phyloP scores from a whole-genome alignment of 2,329 filamentous ascomycete genomes.

The Emergomyces africanus region DNA sequence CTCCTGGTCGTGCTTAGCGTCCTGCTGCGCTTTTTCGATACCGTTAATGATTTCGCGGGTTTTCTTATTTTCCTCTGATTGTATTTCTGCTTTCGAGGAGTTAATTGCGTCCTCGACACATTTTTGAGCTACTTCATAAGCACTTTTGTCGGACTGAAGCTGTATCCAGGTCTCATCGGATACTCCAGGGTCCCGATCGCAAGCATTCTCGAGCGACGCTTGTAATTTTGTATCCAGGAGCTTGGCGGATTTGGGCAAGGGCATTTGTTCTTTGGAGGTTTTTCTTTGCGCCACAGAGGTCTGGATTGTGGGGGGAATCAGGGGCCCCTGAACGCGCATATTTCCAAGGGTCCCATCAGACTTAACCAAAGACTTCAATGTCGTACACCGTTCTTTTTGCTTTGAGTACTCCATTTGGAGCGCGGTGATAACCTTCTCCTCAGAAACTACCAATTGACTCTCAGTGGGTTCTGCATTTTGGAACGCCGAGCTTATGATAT shows the following conservation, averaged over 20 bases:
- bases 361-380: neutral
- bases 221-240: neutral
- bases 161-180: conserved; percentile 50
- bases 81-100: conserved; percentile 8
- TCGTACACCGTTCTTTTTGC: neutral
- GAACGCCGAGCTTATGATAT: conserved; percentile 32
- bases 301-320: neutral
- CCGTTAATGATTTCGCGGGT: neutral
- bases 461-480: conserved; percentile 7
- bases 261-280: neutral
- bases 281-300: neutral
- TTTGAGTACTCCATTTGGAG: neutral
- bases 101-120: conserved; percentile 1
- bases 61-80: neutral
- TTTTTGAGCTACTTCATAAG: conserved; percentile 12
- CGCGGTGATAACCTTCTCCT: conserved; percentile 8
- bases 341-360: neutral
- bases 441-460: conserved; percentile 11
- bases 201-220: neutral
- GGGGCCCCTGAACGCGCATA: neutral
- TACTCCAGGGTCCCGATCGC: conserved; percentile 43
- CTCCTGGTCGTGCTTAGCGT: neutral
- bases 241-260: neutral
- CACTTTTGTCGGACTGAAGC: conserved; percentile 38
- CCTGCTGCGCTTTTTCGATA: neutral